These are phyloP conservation scores for Primulina eburnea DNA, from an alignment of 257 asterid genomes.

Conservation along the genomic window DNA sequence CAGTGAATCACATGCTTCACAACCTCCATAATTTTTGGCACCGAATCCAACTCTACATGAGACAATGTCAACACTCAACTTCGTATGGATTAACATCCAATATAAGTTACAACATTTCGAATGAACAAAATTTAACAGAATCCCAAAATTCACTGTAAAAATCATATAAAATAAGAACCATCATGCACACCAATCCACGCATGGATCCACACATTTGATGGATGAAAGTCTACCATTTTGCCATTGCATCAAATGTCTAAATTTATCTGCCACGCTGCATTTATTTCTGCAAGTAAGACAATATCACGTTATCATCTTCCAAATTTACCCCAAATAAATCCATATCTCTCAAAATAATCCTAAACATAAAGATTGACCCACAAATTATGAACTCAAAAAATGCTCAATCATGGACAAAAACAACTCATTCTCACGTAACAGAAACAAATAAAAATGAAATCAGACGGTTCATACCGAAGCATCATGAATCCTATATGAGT, in stretches of 20 bases:
- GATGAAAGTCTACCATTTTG: background rate
- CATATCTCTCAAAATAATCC: slow-evolving; percentile 3
- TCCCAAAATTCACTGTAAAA: background rate
- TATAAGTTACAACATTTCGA: background rate
- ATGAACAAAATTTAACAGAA: background rate
- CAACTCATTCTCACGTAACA: background rate
- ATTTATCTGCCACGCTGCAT: slow-evolving; percentile 20
- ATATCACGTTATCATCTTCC: slow-evolving; percentile 1
- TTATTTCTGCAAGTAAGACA: slow-evolving; percentile 34
- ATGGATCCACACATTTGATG: slow-evolving; percentile 1
- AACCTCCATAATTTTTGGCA: slow-evolving; percentile 24
- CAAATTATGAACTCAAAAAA: background rate
- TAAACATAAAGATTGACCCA: background rate
- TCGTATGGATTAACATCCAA: background rate
- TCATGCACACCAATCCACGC: background rate
- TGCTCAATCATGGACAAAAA: slow-evolving; percentile 17
- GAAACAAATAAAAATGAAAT: background rate
- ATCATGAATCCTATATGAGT: slow-evolving; percentile 49
- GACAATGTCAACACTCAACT: slow-evolving; percentile 24
- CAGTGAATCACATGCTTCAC: slow-evolving; percentile 16
- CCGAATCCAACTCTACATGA: slow-evolving; percentile 29
- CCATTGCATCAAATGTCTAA: slow-evolving; percentile 15
- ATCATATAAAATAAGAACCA: background rate
- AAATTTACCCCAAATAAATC: slow-evolving; percentile 12
- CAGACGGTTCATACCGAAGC: slow-evolving; percentile 39